phyloP scores from a whole-genome alignment of 805 yeast species.

The Yamadazyma paraphyllophila region DNA sequence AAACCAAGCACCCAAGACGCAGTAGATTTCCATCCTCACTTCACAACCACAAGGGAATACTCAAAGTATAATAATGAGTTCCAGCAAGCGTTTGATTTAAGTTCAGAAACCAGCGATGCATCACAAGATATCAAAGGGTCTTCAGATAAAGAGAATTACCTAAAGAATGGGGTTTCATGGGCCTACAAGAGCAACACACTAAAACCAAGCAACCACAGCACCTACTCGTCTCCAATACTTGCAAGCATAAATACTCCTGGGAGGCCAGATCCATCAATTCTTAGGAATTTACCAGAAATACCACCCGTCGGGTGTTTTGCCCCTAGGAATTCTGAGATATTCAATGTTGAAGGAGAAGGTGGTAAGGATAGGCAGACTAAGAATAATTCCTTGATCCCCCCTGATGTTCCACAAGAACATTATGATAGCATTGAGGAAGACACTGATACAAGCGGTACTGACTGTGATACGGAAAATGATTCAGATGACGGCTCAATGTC shows the following conservation, averaged over 20 bases:
- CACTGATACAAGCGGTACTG: not conserved
- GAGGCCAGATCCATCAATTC: too few species aligned
- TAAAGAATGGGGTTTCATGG: not conserved
- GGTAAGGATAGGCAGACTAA: too few species aligned
- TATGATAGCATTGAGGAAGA: not conserved
- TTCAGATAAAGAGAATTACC: not conserved
- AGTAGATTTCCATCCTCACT: not conserved
- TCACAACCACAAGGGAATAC: not conserved
- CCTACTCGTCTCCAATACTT: too few species aligned
- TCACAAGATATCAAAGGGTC: too few species aligned
- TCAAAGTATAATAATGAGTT: slow-evolving; percentile 3
- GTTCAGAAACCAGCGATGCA: not conserved
- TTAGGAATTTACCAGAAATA: too few species aligned
- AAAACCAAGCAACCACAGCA: too few species aligned
- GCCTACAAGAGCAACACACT: slow-evolving; percentile 4
- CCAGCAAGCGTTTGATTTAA: slow-evolving; percentile 1
- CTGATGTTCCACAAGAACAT: too few species aligned
- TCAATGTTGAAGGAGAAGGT: too few species aligned
- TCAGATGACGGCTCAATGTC: not conserved
- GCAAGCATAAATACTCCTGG: too few species aligned
- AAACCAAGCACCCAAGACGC: not conserved
- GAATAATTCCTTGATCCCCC: too few species aligned
- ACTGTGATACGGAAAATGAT: not conserved
- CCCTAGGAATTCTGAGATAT: too few species aligned
- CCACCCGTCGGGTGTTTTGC: too few species aligned